Percentiles rank a stretch among this genome's conserved stretches.
These are phyloP conservation scores for Talaromyces nanjingensis DNA, from an alignment of 495 filamentous ascomycete genomes.

Conservation along the genomic window DNA sequence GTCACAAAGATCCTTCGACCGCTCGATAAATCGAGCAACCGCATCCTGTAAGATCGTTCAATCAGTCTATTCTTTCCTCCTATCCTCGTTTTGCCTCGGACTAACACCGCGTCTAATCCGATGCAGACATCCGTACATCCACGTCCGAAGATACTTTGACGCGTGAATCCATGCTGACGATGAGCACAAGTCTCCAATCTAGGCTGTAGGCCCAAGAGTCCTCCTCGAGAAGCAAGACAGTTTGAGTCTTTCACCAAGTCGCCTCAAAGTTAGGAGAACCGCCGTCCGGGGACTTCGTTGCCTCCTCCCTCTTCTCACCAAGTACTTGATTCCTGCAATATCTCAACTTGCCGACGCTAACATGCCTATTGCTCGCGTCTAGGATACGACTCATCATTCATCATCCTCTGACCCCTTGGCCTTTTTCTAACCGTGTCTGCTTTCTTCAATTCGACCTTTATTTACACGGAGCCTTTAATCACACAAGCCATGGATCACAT, in stretches of 20 bases:
- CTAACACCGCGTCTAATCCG: not conserved
- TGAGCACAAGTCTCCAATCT: not conserved
- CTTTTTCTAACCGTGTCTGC: not conserved
- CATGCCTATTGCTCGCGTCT: not conserved
- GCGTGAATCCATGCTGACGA: not conserved
- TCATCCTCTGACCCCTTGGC: not conserved
- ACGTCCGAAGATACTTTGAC: not conserved
- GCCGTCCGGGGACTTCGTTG: not conserved
- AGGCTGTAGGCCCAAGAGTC: not conserved
- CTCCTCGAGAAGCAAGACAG: not conserved
- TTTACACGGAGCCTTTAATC: not conserved
- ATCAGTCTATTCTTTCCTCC: not conserved
- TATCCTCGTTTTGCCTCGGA: not conserved
- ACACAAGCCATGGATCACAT: not conserved
- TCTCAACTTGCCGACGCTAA: not conserved
- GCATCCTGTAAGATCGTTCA: not conserved
- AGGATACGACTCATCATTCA: not conserved
- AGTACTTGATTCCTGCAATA: not conserved
- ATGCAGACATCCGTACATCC: not conserved
- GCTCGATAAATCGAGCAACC: not conserved
- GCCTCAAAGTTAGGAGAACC: not conserved
- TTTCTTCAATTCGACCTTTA: not conserved
- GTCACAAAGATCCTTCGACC: not conserved
- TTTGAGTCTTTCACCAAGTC: not conserved
- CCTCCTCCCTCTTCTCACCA: not conserved